A percentile compares a stretch with the other conserved stretches of the same genome.
These are phyloP conservation scores for Leucocoprinus sp. DNA, from an alignment of 768 basidiomycete genomes.

Conservation along the genomic window DNA sequence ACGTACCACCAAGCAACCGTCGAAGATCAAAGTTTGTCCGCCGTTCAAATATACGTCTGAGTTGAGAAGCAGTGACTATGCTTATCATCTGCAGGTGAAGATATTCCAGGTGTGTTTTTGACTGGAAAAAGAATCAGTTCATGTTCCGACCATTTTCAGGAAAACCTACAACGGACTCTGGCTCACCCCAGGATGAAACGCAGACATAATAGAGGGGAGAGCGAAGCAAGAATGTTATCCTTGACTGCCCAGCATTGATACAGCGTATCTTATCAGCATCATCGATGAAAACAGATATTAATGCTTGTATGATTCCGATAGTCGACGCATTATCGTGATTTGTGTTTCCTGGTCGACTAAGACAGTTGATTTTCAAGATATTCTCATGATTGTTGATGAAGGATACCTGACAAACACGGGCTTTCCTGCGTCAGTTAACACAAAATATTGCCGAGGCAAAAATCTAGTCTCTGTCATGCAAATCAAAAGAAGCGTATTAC, in stretches of 20 bases:
- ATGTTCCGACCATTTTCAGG: neutral
- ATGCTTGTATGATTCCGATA: slow-evolving; percentile 90
- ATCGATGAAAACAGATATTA: slow-evolving; percentile 93
- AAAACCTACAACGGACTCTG: slow-evolving; percentile 74
- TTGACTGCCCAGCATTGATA: slow-evolving; percentile 73
- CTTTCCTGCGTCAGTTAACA: slow-evolving; percentile 93
- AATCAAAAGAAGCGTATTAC: neutral
- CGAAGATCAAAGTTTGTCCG: slow-evolving; percentile 89
- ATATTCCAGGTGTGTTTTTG: slow-evolving; percentile 89
- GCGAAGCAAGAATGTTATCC: slow-evolving; percentile 82
- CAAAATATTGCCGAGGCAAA: slow-evolving; percentile 73
- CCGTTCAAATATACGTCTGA: slow-evolving; percentile 79
- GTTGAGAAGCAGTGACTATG: slow-evolving; percentile 78
- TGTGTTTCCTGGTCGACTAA: slow-evolving; percentile 44
- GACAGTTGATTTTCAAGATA: slow-evolving; percentile 8
- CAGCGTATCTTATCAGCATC: slow-evolving; percentile 81
- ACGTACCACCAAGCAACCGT: slow-evolving; percentile 57
- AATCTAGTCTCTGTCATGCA: slow-evolving; percentile 20
- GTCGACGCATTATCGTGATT: slow-evolving; percentile 65
- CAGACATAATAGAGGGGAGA: slow-evolving; percentile 89
- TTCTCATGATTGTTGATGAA: neutral
- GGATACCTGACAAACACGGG: slow-evolving; percentile 86
- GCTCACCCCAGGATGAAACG: slow-evolving; percentile 89
- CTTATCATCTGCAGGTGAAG: slow-evolving; percentile 90
- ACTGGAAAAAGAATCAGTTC: slow-evolving; percentile 40